Base-by-base conservation (phyloP, 805 yeast species). In the Hanseniaspora singularis region DNA sequence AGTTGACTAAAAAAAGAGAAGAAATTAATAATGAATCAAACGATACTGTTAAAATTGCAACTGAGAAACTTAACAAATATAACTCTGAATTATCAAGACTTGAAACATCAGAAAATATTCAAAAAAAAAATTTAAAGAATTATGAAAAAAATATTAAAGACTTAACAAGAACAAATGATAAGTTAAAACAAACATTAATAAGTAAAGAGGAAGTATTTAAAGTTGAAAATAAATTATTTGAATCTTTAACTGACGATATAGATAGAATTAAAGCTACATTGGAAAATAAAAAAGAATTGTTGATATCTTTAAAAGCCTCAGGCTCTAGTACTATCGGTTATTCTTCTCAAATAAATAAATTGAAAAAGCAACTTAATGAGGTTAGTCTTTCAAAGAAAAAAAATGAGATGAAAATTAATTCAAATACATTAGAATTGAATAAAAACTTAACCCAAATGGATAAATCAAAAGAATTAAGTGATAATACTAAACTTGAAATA, bases 261-360 rank as follows among this genome's bases (percentile, higher is more conserved):
- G 65, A 62, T 2, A 56, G 58, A 0, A 52, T 76, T 46, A 77
- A 76, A 51, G 66, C 64, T 4, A 68, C 69, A 12, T 68, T 72
- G 39, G 65, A 68, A 28, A 71, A 68, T 50, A 84, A 82, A 54
- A 89, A 84, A 55, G 96, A 88, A 51, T 68, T 88, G 10, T 64
- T 85, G 9, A 81, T 92, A 0, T 79, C 94, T 0, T 67, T 88
- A 33, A 77, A 87, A 0, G 85, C 95, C 0, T 96, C 96, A 55
- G 78, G 88, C n/a, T 82, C 95, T 0, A 75, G 94, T 0, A 78
- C 75, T 55, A 79, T 82, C 28, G 96, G 96, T 8, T 88, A 84
- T 61, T 65, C 71, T 51, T 71, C 79, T 2, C 95, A 86, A 55
- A 63, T 87, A 34, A 74, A 74, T 49, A 77, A 74, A 39, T 77